Evolutionary conservation across 306 rosid species (phyloP).

Genomic region (Cotoneaster glaucophyllus): DNA sequence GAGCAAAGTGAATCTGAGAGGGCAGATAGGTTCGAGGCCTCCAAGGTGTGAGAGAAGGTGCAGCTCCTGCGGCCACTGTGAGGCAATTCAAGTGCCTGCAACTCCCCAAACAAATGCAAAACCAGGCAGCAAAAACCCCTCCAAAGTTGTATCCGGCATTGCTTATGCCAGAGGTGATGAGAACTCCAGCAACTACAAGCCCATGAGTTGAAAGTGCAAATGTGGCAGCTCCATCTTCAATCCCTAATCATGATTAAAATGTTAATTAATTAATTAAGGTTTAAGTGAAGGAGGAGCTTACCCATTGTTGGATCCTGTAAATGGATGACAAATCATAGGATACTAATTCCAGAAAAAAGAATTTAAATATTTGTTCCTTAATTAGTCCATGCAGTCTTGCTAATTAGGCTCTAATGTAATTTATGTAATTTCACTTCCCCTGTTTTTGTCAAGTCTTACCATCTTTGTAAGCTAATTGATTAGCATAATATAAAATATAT

Average conservation of each 20-base stretch:
- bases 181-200: conserved; percentile 70
- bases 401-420: not conserved
- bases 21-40: conserved; percentile 76
- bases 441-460: not conserved
- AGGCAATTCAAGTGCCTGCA: conserved; percentile 52
- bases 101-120: conserved; percentile 40
- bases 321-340: not conserved
- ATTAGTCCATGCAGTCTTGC: not conserved
- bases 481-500: not conserved
- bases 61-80: conserved; percentile 64
- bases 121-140: conserved; percentile 36
- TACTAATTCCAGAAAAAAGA: not conserved
- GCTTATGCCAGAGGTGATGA: conserved; percentile 46
- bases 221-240: conserved; percentile 78
- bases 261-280: not conserved
- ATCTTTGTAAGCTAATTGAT: not conserved
- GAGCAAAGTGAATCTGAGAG: conserved; percentile 39
- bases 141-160: conserved; percentile 26
- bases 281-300: conserved; percentile 7
- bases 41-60: conserved; percentile 88
- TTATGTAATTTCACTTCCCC: not conserved
- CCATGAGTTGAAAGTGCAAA: conserved; percentile 97
- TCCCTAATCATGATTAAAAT: conserved; percentile 27
- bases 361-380: not conserved
- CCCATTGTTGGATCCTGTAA: conserved; percentile 23